Evolutionary conservation across 1,284 basidiomycete species (phyloP).

Genomic region (Agroathelia rolfsii): DNA sequence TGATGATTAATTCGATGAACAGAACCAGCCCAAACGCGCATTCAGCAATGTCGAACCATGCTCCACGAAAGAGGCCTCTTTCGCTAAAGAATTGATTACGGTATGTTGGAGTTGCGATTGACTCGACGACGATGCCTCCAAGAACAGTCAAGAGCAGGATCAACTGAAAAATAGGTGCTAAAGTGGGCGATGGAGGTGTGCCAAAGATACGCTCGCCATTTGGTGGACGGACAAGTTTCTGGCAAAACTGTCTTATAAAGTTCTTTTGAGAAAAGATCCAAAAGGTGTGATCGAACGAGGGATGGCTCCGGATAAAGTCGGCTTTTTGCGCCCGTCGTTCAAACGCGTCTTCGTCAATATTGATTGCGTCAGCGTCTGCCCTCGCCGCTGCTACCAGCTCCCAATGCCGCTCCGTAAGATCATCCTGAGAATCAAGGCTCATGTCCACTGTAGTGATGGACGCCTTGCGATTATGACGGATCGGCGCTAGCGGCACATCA

Average conservation of each 20-base stretch:
- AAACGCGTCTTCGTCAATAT: conserved; percentile 49
- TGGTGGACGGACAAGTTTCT: conserved; percentile 76
- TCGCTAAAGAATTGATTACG: conserved; percentile 63
- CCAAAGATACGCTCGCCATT: conserved; percentile 83
- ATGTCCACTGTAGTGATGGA: conserved; percentile 27
- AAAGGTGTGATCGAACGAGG: conserved; percentile 85
- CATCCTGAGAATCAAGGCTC: conserved; percentile 38
- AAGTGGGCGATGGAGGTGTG: conserved; percentile 51
- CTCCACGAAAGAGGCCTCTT: conserved; percentile 51
- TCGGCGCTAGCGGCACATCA: conserved; percentile 52
- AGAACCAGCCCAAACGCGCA: conserved; percentile 69
- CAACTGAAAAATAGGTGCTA: conserved; percentile 69
- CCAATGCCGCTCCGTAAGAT: conserved; percentile 62
- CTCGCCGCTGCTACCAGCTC: conserved; percentile 59
- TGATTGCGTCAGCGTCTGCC: conserved; percentile 34
- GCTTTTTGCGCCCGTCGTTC: conserved; percentile 78
- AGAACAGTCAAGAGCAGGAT: conserved; percentile 72
- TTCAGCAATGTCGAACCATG: conserved; percentile 90
- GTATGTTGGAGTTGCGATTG: conserved; percentile 81
- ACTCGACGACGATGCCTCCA: conserved; percentile 78
- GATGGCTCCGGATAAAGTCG: conserved; percentile 84
- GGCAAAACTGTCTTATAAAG: conserved; percentile 67
- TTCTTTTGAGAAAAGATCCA: conserved; percentile 87
- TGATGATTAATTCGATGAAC: conserved; percentile 81
- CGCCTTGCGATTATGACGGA: conserved; percentile 37